Evolutionary conservation across 257 asterid genomes (phyloP).

Genomic region (Rhazya stricta): DNA sequence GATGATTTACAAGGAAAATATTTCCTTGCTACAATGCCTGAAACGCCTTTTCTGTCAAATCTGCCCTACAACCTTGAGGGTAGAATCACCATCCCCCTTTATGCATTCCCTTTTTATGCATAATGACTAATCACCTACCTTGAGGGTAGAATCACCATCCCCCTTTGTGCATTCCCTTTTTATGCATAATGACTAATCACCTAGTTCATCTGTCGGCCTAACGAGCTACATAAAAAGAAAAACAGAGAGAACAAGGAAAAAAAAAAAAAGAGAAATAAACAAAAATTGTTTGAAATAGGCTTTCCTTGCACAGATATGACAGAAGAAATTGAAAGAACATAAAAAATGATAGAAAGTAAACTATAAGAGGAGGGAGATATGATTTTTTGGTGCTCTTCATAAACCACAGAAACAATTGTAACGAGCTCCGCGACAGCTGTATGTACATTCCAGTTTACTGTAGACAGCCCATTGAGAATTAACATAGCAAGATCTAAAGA

Average conservation of each 20-base stretch:
- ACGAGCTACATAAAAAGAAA: no score
- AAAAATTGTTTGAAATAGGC: no score
- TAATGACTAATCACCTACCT: background rate
- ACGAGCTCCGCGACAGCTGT: background rate
- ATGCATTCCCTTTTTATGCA: background rate
- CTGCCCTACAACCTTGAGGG: background rate
- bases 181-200: background rate
- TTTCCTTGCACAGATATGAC: background rate
- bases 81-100: background rate
- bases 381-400: background rate
- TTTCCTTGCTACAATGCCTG: background rate
- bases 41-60: background rate
- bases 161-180: background rate
- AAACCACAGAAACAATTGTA: background rate
- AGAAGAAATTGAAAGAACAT: background rate
- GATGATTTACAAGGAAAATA: background rate
- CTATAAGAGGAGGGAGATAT: background rate
- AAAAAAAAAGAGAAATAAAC: no score
- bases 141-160: background rate
- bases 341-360: background rate
- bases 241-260: no score
- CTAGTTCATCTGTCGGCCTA: background rate
- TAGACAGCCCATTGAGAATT: background rate
- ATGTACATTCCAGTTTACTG: conserved; percentile 4
- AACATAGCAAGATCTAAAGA: conserved; percentile 23